Conservation (phyloP, 768 basidiomycete species). For the Pisolithus marmoratus region DNA sequence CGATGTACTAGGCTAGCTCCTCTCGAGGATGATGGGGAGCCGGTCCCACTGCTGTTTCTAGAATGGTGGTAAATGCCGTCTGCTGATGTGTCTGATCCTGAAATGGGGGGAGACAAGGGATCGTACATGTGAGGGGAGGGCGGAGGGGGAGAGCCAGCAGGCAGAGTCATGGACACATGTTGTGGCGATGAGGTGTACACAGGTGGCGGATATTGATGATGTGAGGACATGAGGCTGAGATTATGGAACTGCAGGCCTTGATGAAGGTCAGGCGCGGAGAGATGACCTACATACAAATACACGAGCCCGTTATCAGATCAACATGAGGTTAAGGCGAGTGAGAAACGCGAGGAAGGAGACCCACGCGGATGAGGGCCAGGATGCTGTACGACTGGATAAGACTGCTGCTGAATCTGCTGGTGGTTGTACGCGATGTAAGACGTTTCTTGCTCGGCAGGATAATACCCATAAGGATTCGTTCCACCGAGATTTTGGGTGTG, state of each 20-base stretch:
- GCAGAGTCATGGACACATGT: slow-evolving; percentile 62
- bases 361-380: slow-evolving; percentile 66
- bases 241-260: slow-evolving; percentile 56
- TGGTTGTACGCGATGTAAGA: slow-evolving; percentile 51
- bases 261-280: slow-evolving; percentile 62
- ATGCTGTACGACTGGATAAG: slow-evolving; percentile 56
- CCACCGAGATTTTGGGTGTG: slow-evolving; percentile 36
- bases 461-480: slow-evolving; percentile 44
- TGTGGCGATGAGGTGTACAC: slow-evolving; percentile 59
- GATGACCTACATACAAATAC: slow-evolving; percentile 53
- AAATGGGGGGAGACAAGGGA: slow-evolving; percentile 79
- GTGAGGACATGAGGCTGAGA: slow-evolving; percentile 61
- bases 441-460: slow-evolving; percentile 49
- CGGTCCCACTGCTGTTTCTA: slow-evolving; percentile 64
- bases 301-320: slow-evolving; percentile 58
- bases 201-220: slow-evolving; percentile 61
- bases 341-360: slow-evolving; percentile 44
- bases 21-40: slow-evolving; percentile 74
- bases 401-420: slow-evolving; percentile 32
- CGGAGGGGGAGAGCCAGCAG: slow-evolving; percentile 65
- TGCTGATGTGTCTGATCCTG: slow-evolving; percentile 85
- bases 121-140: slow-evolving; percentile 78
- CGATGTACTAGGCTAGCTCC: slow-evolving; percentile 74
- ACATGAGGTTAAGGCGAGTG: slow-evolving; percentile 47
- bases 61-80: slow-evolving; percentile 77